Evolutionary conservation across 176 grass and related monocot species (phyloP).

Genomic region (Chrysopogon serrulatus): DNA sequence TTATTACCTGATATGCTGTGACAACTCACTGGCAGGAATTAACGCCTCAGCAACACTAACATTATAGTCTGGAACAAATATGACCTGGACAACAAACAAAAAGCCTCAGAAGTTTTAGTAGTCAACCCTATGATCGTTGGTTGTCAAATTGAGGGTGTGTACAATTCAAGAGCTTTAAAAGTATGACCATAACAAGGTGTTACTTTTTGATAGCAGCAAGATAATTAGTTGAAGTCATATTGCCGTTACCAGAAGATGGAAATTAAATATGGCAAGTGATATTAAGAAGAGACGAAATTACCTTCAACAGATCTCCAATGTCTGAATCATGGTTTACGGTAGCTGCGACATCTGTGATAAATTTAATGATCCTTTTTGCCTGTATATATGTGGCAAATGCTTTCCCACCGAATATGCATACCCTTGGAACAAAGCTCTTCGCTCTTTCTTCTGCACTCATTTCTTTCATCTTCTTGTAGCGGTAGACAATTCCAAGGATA

Average conservation of each 20-base stretch:
- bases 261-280: not conserved
- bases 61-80: slow-evolving; percentile 99
- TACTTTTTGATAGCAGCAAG: not conserved
- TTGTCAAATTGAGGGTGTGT: slow-evolving; percentile 10
- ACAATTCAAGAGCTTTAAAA: not conserved
- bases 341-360: slow-evolving; percentile 88
- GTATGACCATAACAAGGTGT: not conserved
- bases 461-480: slow-evolving; percentile 99
- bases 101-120: slow-evolving; percentile 12
- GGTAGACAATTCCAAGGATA: slow-evolving; percentile 95
- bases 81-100: slow-evolving; percentile 68
- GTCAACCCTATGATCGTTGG: slow-evolving; percentile 2
- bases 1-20: slow-evolving; percentile 93
- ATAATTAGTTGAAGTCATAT: slow-evolving; percentile 16
- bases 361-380: slow-evolving; percentile 98
- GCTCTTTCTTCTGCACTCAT: slow-evolving; percentile 71
- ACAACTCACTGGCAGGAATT: slow-evolving; percentile 98
- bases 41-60: slow-evolving; percentile 89
- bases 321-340: slow-evolving; percentile 94
- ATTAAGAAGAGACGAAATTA: slow-evolving; percentile 17
- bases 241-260: not conserved
- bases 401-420: slow-evolving; percentile 99
- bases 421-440: slow-evolving; percentile 75
- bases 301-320: slow-evolving; percentile 96
- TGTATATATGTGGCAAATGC: slow-evolving; percentile 97